These are phyloP conservation scores for Puccinia horiana DNA, from an alignment of 1,284 basidiomycete species.

Conservation along the genomic window DNA sequence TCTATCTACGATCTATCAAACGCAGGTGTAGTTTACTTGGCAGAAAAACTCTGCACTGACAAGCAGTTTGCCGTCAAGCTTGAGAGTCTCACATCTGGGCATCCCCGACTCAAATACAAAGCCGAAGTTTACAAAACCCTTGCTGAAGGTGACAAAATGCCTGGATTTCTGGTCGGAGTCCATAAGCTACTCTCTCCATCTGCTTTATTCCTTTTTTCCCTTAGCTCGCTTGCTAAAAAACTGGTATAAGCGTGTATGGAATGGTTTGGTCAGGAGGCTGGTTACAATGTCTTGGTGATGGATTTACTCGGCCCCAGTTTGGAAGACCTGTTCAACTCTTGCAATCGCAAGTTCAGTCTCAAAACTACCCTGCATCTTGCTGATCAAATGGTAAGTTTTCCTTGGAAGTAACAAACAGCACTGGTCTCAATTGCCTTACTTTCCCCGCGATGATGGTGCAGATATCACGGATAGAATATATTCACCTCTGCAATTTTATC, in stretches of 20 bases:
- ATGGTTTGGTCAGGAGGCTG: slow-evolving; percentile 98
- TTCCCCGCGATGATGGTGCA: background rate
- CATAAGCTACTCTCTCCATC: no score
- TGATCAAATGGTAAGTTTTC: slow-evolving; percentile 79
- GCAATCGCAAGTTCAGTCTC: slow-evolving; percentile 95
- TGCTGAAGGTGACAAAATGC: no score
- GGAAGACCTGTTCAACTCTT: slow-evolving; percentile 88
- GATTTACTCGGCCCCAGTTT: slow-evolving; percentile 96
- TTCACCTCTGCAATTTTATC: slow-evolving; percentile 99
- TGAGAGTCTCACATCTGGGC: slow-evolving; percentile 67
- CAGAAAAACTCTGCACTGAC: slow-evolving; percentile 65
- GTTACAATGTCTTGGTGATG: slow-evolving; percentile 99
- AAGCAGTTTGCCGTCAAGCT: slow-evolving; percentile 99
- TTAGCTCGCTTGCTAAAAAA: no score
- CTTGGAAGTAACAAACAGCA: no score
- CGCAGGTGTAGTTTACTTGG: slow-evolving; percentile 10
- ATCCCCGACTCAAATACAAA: slow-evolving; percentile 59
- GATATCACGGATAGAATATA: slow-evolving; percentile 69
- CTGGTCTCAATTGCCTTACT: background rate
- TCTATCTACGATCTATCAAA: background rate
- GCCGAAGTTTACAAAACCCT: slow-evolving; percentile 70
- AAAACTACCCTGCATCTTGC: slow-evolving; percentile 97
- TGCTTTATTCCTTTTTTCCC: slow-evolving; percentile 47
- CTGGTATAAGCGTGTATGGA: slow-evolving; percentile 58
- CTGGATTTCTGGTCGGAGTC: slow-evolving; percentile 93